A percentile compares a stretch with the other conserved stretches of the same genome.
Evolutionary conservation across 306 rosid genomes (phyloP).

Genomic region (Castanea mollissima): DNA sequence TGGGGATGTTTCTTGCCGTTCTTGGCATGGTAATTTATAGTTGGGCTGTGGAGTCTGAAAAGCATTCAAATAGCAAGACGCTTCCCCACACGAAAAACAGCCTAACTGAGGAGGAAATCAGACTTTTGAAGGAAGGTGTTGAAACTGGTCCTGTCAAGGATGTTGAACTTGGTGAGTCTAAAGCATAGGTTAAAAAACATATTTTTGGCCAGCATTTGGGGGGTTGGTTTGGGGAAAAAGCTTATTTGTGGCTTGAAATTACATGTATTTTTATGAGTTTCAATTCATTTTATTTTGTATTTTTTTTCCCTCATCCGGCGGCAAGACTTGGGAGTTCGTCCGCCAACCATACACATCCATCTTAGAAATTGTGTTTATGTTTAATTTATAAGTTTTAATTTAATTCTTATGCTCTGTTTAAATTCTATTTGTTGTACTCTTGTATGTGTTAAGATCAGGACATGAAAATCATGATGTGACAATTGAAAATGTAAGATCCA

Average conservation of each 20-base stretch:
- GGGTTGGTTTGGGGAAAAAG: not conserved
- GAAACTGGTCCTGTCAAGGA: slow-evolving; percentile 46
- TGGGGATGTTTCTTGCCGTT: slow-evolving; percentile 78
- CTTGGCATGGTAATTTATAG: slow-evolving; percentile 87
- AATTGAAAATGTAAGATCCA: not conserved
- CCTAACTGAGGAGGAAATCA: slow-evolving; percentile 83
- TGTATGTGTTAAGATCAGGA: not conserved
- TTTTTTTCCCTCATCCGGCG: slow-evolving; percentile 24
- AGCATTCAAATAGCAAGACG: slow-evolving; percentile 48
- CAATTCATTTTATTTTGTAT: slow-evolving; percentile 2
- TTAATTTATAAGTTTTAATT: not conserved
- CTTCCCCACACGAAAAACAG: slow-evolving; percentile 50
- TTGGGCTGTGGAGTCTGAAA: slow-evolving; percentile 85
- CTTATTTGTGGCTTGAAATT: slow-evolving; percentile 1
- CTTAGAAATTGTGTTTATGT: slow-evolving; percentile 19
- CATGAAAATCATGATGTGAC: not conserved
- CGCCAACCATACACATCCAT: slow-evolving; percentile 28
- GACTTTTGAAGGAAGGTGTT: slow-evolving; percentile 60
- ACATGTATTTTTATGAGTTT: slow-evolving; percentile 10
- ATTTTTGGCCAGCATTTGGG: not conserved
- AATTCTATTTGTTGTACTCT: not conserved
- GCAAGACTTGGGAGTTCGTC: slow-evolving; percentile 19
- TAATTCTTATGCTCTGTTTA: not conserved
- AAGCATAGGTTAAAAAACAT: slow-evolving; percentile 33
- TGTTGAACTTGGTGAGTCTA: slow-evolving; percentile 61